Percentiles rank a stretch among this genome's conserved stretches.
phyloP scores from a whole-genome alignment of 208 protist genomes.

The Vickermania ingenoplastis region DNA sequence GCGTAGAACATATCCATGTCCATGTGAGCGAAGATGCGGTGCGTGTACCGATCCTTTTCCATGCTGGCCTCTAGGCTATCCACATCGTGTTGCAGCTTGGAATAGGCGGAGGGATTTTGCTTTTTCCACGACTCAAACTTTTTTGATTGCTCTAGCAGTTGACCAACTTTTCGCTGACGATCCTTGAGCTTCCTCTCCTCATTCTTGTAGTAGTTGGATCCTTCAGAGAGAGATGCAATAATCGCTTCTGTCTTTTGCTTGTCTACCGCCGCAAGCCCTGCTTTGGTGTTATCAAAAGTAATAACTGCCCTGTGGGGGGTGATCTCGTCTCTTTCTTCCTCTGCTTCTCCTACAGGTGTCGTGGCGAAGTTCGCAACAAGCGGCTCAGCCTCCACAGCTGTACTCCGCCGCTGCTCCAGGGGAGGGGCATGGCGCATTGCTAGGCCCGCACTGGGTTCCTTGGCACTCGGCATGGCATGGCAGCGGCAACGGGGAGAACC shows the following conservation, averaged over 20 bases:
- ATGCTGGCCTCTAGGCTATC: conserved; percentile 16
- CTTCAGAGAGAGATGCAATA: conserved; percentile 39
- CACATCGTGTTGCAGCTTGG: conserved; percentile 8
- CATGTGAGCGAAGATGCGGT: conserved; percentile 42
- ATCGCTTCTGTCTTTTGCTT: conserved; percentile 36
- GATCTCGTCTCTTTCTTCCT: too few relatives aligned
- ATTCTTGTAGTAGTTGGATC: conserved; percentile 55
- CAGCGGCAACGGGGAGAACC: too few relatives aligned
- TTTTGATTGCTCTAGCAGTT: conserved; percentile 24
- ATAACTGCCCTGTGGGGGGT: too few relatives aligned
- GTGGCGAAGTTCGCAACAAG: too few relatives aligned
- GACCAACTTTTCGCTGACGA: conserved; percentile 25
- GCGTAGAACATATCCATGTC: conserved; percentile 93
- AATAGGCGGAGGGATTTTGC: too few relatives aligned
- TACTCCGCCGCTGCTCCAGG: too few relatives aligned
- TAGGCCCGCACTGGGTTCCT: too few relatives aligned
- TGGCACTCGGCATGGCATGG: too few relatives aligned
- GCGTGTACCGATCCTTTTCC: conserved; percentile 7
- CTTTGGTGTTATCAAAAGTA: conserved; percentile 64
- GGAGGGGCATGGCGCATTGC: too few relatives aligned
- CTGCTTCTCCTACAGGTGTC: too few relatives aligned
- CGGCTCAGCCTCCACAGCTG: too few relatives aligned
- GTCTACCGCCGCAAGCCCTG: conserved; percentile 50
- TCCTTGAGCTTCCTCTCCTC: conserved; percentile 46
- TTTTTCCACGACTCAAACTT: conserved; percentile 16